These are phyloP conservation scores for Udeniomyces megalosporus DNA, from an alignment of 768 basidiomycete genomes.

Conservation along the genomic window DNA sequence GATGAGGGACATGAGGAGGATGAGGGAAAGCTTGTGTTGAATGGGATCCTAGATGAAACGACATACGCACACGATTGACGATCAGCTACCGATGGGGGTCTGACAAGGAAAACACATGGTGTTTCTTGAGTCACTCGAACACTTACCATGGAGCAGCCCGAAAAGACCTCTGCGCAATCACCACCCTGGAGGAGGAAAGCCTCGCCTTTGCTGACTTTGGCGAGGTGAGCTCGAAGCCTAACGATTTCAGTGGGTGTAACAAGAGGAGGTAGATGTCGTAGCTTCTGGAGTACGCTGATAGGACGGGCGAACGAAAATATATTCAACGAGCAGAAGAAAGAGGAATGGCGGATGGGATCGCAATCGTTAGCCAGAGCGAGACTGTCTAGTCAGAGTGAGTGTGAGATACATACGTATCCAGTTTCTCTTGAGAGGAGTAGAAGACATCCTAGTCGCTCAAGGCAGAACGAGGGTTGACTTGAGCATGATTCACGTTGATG, in stretches of 20 bases:
- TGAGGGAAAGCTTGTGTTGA: slow-evolving; percentile 38
- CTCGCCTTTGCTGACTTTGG: slow-evolving; percentile 64
- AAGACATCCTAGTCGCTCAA: slow-evolving; percentile 58
- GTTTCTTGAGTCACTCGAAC: background rate
- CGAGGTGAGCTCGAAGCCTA: slow-evolving; percentile 61
- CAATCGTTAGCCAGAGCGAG: background rate
- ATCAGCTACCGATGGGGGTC: background rate
- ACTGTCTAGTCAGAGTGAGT: background rate
- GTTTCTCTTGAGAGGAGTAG: slow-evolving; percentile 49
- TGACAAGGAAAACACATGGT: background rate
- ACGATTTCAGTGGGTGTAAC: slow-evolving; percentile 88
- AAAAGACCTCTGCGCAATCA: slow-evolving; percentile 92
- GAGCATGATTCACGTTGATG: background rate
- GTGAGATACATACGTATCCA: slow-evolving; percentile 37
- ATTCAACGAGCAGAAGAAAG: too few relatives aligned
- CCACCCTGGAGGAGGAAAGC: slow-evolving; percentile 94
- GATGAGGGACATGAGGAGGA: slow-evolving; percentile 87
- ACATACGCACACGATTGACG: too few relatives aligned
- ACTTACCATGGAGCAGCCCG: slow-evolving; percentile 24
- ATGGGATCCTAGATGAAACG: slow-evolving; percentile 23
- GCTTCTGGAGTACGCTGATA: slow-evolving; percentile 66
- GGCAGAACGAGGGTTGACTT: background rate
- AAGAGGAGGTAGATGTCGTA: slow-evolving; percentile 64
- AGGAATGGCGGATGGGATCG: too few relatives aligned
- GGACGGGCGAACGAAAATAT: too few relatives aligned